These are phyloP conservation scores for Gracilaria caudata DNA, from an alignment of 23 red algal species.

Conservation along the genomic window DNA sequence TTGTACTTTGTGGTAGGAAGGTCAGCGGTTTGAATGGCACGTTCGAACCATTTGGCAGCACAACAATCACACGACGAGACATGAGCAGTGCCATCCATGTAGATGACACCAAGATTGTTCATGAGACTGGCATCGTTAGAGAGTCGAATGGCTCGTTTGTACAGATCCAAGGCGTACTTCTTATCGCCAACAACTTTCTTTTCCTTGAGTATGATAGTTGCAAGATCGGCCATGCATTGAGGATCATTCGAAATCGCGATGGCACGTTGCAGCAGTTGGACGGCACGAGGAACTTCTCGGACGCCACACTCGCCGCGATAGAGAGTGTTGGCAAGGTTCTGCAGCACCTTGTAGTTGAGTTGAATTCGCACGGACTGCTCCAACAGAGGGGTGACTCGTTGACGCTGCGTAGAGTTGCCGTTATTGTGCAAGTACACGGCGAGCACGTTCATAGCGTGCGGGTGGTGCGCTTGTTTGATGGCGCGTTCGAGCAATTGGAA, in stretches of 20 bases:
- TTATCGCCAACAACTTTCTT: neutral
- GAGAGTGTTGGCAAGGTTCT: constrained; percentile 10
- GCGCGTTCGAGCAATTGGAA: constrained; percentile 19
- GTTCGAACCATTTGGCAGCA: constrained; percentile 25
- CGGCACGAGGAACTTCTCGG: neutral
- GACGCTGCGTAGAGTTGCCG: constrained; percentile 1
- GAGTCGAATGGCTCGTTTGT: neutral
- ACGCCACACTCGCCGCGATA: neutral
- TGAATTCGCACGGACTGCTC: neutral
- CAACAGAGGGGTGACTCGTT: neutral
- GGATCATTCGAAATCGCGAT: neutral
- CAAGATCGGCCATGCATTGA: constrained; percentile 17
- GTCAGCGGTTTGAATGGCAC: constrained; percentile 16
- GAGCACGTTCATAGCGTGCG: neutral
- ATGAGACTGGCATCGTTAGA: constrained; percentile 28
- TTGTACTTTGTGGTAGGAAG: neutral
- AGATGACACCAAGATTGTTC: constrained; percentile 18
- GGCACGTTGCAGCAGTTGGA: constrained; percentile 1
- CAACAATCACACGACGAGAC: neutral
- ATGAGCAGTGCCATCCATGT: constrained; percentile 9
- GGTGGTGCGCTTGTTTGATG: constrained; percentile 10
- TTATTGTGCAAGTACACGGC: constrained; percentile 17
- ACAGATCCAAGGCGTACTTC: constrained; percentile 6
- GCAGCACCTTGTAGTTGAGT: constrained; percentile 5
- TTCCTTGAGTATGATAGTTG: neutral